Base-by-base conservation (phyloP, 2,329 filamentous ascomycete genomes). In the Sporothrix sp. region DNA sequence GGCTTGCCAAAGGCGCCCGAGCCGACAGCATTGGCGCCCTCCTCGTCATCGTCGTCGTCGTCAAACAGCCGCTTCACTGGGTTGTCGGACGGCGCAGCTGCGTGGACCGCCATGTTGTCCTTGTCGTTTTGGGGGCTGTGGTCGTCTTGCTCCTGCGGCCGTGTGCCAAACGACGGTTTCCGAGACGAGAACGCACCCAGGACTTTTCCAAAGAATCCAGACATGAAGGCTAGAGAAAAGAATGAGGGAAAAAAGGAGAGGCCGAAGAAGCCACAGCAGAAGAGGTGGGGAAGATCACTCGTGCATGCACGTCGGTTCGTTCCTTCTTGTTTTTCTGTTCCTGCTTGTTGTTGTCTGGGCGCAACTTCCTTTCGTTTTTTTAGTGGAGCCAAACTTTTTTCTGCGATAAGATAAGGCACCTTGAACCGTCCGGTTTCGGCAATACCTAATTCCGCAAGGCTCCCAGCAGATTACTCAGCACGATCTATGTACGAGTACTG, bases 61-160 rank as follows among this genome's bases (percentile, higher is more conserved):
- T 81, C 77, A 44, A 83, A 72, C 28, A 81, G 66, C 27, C 62
- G 67, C 59, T 72, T 71, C 63, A 74, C 76, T 3, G 51, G 23
- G 45, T 37, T 49, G 47, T 27, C 37, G 30, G 28, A 14, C 9
- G 48, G 21, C 47, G 28, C 20, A 14, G 38, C 27, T 36, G 9
- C 42, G 28, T 38, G 35, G 30, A 30, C 21, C 7, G 44, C 20
- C 48, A 48, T 51, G 13, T 28, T 30, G 38, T 23, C 38, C 35
- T 23, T 38, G 39, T 20, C 20, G 10, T 33, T 13, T 25, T 25
- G 33, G 8, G 14, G 20, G 28, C 10, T 30, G 25, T 10, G 6
- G 25, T 28, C 25, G 25, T 28, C 25, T 5, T 28, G 13, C 2
- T 51, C 36, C n/a, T 40, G 18, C 16, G 36, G 13, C 7, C 4